A percentile compares a stretch with the other conserved stretches of the same genome.
Evolutionary conservation across 2,329 filamentous ascomycete genomes (phyloP).

Genomic region (Phaeoacremonium minimum): DNA sequence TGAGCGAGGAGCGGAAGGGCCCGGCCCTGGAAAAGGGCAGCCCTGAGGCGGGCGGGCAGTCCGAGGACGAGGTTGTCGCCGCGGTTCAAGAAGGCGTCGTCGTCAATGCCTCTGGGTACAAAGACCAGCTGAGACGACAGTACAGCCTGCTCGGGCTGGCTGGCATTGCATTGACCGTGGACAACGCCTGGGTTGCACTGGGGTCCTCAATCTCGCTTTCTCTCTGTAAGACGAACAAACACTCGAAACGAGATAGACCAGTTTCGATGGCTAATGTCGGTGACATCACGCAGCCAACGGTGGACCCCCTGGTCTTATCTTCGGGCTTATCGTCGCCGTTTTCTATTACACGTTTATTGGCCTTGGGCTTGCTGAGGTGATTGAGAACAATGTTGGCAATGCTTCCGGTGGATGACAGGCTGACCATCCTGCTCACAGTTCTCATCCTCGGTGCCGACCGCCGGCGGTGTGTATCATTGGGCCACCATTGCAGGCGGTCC

Average conservation of each 20-base stretch:
- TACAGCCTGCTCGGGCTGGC: slow-evolving; percentile 57
- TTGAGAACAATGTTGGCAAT: slow-evolving; percentile 1
- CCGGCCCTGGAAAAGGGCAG: slow-evolving; percentile 5
- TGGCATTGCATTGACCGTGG: slow-evolving; percentile 56
- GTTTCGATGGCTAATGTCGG: slow-evolving; percentile 4
- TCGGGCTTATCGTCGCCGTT: slow-evolving; percentile 33
- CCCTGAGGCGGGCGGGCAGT: slow-evolving; percentile 10
- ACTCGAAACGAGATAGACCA: no score
- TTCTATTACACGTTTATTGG: slow-evolving; percentile 39
- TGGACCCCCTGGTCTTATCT: slow-evolving; percentile 35
- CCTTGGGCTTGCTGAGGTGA: slow-evolving; percentile 33
- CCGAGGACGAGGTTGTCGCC: slow-evolving; percentile 25
- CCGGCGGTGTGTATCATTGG: slow-evolving; percentile 59
- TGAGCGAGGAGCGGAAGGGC: slow-evolving; percentile 9
- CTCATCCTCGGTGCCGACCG: slow-evolving; percentile 56
- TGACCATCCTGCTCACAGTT: slow-evolving; percentile 33
- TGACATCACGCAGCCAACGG: slow-evolving; percentile 26
- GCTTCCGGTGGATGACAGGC: not conserved
- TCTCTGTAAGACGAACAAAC: slow-evolving; percentile 28
- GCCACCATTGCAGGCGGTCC: slow-evolving; percentile 53
- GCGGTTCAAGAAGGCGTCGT: slow-evolving; percentile 31
- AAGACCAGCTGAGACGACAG: slow-evolving; percentile 59
- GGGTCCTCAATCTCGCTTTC: slow-evolving; percentile 56
- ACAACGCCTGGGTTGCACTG: slow-evolving; percentile 62
- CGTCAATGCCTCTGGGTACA: slow-evolving; percentile 62